Percentiles rank a stretch among this genome's conserved stretches.
Evolutionary conservation across 2,329 filamentous ascomycete genomes (phyloP).

Genomic region (Xylariaceae sp.): DNA sequence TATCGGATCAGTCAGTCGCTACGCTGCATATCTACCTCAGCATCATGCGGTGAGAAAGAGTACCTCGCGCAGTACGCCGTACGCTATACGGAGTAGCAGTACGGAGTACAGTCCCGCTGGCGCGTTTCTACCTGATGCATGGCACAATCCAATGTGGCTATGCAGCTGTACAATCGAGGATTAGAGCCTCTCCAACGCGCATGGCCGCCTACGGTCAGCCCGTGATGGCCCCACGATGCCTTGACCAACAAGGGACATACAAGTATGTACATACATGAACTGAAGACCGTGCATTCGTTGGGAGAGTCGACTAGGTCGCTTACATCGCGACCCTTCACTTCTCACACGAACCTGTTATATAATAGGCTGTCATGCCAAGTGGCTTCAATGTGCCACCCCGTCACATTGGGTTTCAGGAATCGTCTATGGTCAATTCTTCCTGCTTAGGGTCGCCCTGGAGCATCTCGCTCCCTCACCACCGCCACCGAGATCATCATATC

Average conservation of each 20-base stretch:
- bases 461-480: neutral
- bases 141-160: neutral
- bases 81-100: too few relatives aligned
- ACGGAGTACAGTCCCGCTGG: too few relatives aligned
- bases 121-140: neutral
- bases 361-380: conserved; percentile 1
- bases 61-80: neutral
- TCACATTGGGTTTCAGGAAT: neutral
- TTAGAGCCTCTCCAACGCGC: conserved; percentile 4
- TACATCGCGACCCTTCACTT: conserved; percentile 8
- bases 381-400: neutral
- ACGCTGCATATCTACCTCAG: neutral
- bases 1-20: conserved; percentile 4
- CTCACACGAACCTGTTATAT: neutral
- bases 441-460: neutral
- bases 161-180: neutral
- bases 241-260: neutral
- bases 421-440: neutral
- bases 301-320: conserved; percentile 2
- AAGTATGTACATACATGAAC: too few relatives aligned
- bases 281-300: neutral
- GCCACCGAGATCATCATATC: neutral
- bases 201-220: conserved; percentile 12
- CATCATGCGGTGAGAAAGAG: conserved; percentile 2
- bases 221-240: neutral